Evolutionary conservation across 2,329 filamentous ascomycete genomes (phyloP).

Genomic region (Esteya vermicola): DNA sequence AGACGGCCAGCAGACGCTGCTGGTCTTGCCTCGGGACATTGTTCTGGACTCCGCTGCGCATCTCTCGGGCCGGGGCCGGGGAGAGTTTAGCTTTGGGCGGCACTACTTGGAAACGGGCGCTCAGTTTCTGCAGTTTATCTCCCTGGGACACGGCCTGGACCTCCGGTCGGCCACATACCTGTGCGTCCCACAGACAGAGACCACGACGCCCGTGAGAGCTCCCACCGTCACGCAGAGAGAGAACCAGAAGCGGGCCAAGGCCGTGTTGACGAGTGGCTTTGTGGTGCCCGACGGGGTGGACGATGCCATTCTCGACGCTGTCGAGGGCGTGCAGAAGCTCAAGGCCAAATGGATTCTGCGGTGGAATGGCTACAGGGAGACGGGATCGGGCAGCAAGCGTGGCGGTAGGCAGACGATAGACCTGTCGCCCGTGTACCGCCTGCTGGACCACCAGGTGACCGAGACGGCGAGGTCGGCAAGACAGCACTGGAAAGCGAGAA

Average conservation of each 20-base stretch:
- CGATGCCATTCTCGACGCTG: slow-evolving; percentile 10
- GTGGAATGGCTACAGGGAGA: too few species aligned
- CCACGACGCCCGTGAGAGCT: not conserved
- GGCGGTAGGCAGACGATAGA: slow-evolving; percentile 3
- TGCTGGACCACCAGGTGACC: not conserved
- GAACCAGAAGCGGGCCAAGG: slow-evolving; percentile 5
- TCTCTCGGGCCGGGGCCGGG: too few species aligned
- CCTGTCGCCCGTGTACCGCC: slow-evolving; percentile 1
- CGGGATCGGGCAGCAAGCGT: too few species aligned
- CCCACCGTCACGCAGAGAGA: not conserved
- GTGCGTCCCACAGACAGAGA: too few species aligned
- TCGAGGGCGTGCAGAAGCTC: too few species aligned
- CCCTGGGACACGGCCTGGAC: slow-evolving; percentile 5
- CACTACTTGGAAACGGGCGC: not conserved
- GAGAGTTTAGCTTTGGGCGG: not conserved
- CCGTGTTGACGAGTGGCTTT: slow-evolving; percentile 16
- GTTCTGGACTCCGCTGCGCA: too few species aligned
- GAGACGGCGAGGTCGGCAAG: not conserved
- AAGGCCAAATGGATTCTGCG: too few species aligned
- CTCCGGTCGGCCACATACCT: slow-evolving; percentile 7
- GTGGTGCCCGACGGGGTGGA: slow-evolving; percentile 26
- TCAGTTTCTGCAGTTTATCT: slow-evolving; percentile 8
- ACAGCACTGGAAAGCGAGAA: too few species aligned
- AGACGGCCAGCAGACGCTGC: slow-evolving; percentile 6
- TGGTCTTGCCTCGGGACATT: slow-evolving; percentile 1